Evolutionary conservation across 176 grass and related monocot genomes (phyloP), one percentile per base, ranked within the genome.

Genomic region (Canna indica): DNA sequence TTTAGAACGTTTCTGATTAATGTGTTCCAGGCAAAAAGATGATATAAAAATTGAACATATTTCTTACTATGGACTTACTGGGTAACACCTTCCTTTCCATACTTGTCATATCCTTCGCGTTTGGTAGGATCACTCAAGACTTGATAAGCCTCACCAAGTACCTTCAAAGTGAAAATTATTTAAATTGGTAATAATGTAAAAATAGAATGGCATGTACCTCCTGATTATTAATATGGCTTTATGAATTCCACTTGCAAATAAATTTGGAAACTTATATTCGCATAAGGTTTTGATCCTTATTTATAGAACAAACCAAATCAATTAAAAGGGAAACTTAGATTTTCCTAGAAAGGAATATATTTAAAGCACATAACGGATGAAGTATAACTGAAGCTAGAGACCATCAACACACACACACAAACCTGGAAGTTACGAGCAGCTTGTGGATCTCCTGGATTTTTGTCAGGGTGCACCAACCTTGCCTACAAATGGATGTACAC

Each of bases 81-180:
- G 12, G 75, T 44, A 83, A 97, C 68, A 59, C 84, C 88, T 83
- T 92, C 93, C 68, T 97, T 97, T 72, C 88, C 93, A 83, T 77
- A 58, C 64, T 85, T 92, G 60, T 97, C 86, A 58, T 92, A 97
- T 18, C 78, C 78, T 68, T 92, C 77, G 26, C 71, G 87, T 87
- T 85, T 97, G 33, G 52, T 74, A 27, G 86, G 88, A 81, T 92
- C 93, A 53, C 93, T 97, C 57, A 96, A 73, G 26, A 92, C 72
- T 80, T 97, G 93, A 92, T 97, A 97, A 61, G 93, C 93, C 56
- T 97, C 93, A 36, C 93, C 93, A 59, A 97, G 80, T 69, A 92
- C 79, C 93, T 97, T 80, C 17, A 15, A 39, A 59, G 47, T 32
- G 72, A 36, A 79, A 63, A 39, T n/a, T 42, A 59, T 75, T 18